phyloP scores from a whole-genome alignment of 768 basidiomycete genomes.

The Candolleomyces eurysporus region DNA sequence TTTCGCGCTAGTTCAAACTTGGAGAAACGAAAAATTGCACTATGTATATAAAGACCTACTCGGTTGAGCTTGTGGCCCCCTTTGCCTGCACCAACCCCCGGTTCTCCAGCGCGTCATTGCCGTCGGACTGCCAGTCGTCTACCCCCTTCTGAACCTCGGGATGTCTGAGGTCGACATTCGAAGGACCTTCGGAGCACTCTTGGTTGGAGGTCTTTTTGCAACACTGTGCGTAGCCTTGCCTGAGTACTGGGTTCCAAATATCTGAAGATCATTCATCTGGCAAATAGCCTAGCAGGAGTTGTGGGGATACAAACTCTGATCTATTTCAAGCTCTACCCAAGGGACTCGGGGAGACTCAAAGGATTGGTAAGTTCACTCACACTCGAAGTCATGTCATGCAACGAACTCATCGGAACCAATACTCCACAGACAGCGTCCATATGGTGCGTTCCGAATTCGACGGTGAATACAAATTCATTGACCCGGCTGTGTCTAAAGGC shows the following conservation, averaged over 20 bases:
- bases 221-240: slow-evolving; percentile 26
- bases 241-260: background rate
- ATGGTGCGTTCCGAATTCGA: slow-evolving; percentile 21
- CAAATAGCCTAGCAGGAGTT: slow-evolving; percentile 24
- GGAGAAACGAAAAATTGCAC: no score
- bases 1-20: no score
- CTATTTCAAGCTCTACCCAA: slow-evolving; percentile 32
- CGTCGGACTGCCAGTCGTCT: no score
- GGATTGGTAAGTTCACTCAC: slow-evolving; percentile 20
- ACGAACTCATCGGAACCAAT: background rate
- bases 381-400: background rate
- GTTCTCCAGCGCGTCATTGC: no score
- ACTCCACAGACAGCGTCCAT: slow-evolving; percentile 26
- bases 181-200: slow-evolving; percentile 34
- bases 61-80: no score
- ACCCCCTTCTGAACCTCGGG: no score
- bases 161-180: slow-evolving; percentile 26
- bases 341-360: slow-evolving; percentile 23
- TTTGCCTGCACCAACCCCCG: no score
- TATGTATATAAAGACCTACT: no score
- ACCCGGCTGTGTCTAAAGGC: slow-evolving; percentile 17
- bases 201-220: slow-evolving; percentile 35
- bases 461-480: slow-evolving; percentile 1
- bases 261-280: no score
- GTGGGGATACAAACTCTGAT: slow-evolving; percentile 30